Percentiles rank a stretch among this genome's conserved stretches.
Evolutionary conservation across 805 yeast species (phyloP).

Genomic region (Candida vaughaniae): DNA sequence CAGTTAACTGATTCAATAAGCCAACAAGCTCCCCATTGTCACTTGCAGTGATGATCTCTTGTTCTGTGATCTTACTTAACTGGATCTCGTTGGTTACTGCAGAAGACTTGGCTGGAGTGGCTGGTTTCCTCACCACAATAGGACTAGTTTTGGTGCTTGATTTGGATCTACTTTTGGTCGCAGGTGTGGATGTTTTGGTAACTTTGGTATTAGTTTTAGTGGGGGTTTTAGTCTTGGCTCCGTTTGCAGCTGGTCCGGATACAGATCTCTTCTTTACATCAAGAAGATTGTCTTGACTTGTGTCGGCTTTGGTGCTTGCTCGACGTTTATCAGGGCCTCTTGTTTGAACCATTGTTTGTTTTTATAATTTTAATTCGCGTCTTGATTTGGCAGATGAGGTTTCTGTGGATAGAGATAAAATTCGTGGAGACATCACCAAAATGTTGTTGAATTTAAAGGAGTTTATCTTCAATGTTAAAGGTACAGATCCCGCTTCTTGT

Average conservation of each 20-base stretch:
- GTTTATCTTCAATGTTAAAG: too few species aligned
- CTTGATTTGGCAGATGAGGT: too few species aligned
- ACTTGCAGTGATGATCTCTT: conserved; percentile 28
- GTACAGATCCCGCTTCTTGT: too few species aligned
- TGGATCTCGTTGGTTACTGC: not conserved
- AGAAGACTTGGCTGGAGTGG: not conserved
- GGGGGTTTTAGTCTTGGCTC: conserved; percentile 7
- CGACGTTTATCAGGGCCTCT: conserved; percentile 10
- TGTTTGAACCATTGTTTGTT: conserved; percentile 12
- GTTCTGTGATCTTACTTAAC: conserved; percentile 21
- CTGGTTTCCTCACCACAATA: not conserved
- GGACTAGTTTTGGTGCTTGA: not conserved
- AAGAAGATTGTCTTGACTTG: conserved; percentile 2
- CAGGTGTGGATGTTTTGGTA: not conserved
- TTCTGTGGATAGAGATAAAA: not conserved
- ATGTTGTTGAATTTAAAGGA: too few species aligned
- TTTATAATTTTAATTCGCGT: too few species aligned
- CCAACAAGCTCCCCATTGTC: conserved; percentile 26
- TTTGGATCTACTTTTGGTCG: not conserved
- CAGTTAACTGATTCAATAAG: conserved; percentile 29
- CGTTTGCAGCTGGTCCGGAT: not conserved
- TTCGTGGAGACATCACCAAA: too few species aligned
- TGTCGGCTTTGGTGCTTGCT: conserved; percentile 1
- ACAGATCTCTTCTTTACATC: not conserved
- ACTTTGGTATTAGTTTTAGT: conserved; percentile 1